Base-by-base conservation (phyloP, 129 eudicot genomes). In the Glebionis coronaria region DNA sequence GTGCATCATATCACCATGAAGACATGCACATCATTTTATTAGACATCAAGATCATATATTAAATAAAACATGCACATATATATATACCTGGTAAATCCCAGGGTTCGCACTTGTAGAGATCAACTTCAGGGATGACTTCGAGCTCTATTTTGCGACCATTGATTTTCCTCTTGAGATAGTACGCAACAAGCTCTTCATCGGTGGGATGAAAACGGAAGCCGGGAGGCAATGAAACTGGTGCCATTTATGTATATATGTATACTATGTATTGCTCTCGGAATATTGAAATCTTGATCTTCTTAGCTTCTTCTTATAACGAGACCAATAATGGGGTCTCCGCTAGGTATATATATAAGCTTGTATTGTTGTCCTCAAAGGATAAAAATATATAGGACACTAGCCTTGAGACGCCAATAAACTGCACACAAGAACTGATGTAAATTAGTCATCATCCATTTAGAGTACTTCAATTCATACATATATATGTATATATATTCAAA, bases 81-180 rank as follows among this genome's bases (percentile, higher is more conserved):
- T 13, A 20, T 14, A 40, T 78, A 91, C 98, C 96, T 83, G 98
- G 98, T 42, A 92, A 79, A 65, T 92, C 98, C 98, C 98, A 92
- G 50, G 98, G 98, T 76, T 92, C 98, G 67, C 94, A 91, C 79
- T 91, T 88, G 86, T 91, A 91, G 54, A 91, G 98, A 88, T 91
- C 98, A 76, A 91, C 93, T 83, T 91, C 96, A 51, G 98, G 96
- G 59, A 91, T 91, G 77, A 91, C 76, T 60, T 91, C 98, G 35
- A 92, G 94, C 63, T 92, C 98, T 54, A 92, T 92, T 61, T 82
- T 80, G 15, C 79, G 91, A 4, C 91, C 96, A 45, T 92, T 92
- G 38, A 92, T 92, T 77, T 92, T 92, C 50, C 95, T 82, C 65
- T 84, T 92, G 19, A 92, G 96, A 73, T 92, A 92, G 73, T 92